Evolutionary conservation across 345 rosid genomes (phyloP), one percentile per base, ranked within the genome.

Genomic region (Durio zibethinus): DNA sequence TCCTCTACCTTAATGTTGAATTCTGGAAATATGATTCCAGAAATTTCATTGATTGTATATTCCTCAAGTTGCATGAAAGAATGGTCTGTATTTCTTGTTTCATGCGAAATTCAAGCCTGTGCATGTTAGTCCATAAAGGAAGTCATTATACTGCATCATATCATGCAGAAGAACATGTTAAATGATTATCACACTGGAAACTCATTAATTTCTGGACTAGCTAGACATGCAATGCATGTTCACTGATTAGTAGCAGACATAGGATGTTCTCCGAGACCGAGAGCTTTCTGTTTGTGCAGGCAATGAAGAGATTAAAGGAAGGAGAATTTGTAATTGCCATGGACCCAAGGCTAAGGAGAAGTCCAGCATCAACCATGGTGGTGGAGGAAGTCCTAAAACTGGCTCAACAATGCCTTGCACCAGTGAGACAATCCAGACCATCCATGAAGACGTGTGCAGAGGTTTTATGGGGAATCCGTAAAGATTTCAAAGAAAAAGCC

Each of bases 391-490:
- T 95, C 40, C 88, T 93, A 67, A 85, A 61, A 82, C 89, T 95
- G 74, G 99, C 98, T 10, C 83, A 70, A 4, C 80, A 79, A 52
- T 95, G 99, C 86, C 79, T 93, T 16, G 86, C 86, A 38, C 77
- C 86, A 6, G 38, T 82, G 2, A 90, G 87, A 86, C 86, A 77
- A 48, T 81, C 91, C 47, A 88, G 99, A 42, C 99, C 99, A 4
- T 64, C 87, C 79, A 95, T 95, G 98, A 89, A 88, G 82, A 82
- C 53, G 50, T 89, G 96, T 54, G 97, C 73, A 0, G 97, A 95
- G 78, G 83, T 81, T 33, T 79, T 95, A 45, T 95, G 99, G 99
- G 86, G 64, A 56, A 84, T 89, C 29, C 88, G 99, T 36, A 93
- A 83, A 84, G 89, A 88, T 27, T 82, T 84, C 47, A 86, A 84